Percentiles rank a stretch among this genome's conserved stretches.
These are phyloP conservation scores for Solanum piurae DNA, from an alignment of 257 asterid species.

Conservation along the genomic window DNA sequence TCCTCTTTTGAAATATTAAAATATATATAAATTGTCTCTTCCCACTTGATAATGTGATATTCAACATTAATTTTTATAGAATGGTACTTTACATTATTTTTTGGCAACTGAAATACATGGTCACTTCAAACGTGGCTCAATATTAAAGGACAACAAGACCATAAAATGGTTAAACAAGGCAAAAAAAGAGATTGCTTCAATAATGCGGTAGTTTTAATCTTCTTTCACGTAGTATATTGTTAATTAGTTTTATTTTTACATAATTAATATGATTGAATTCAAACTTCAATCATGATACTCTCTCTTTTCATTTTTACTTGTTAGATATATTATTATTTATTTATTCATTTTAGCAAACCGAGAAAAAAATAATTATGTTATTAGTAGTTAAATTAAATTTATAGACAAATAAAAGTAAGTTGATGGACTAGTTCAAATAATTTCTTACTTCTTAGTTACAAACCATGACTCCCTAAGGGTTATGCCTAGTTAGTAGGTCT, in stretches of 20 bases:
- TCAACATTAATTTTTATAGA: background rate
- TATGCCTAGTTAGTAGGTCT: constrained; percentile 12
- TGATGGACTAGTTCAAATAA: background rate
- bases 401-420: background rate
- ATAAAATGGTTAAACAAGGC: background rate
- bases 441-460: background rate
- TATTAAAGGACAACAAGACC: background rate
- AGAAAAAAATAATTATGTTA: background rate
- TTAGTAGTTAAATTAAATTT: background rate
- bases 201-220: background rate
- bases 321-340: background rate
- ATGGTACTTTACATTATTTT: background rate
- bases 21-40: background rate
- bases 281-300: background rate
- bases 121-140: background rate
- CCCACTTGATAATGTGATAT: background rate
- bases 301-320: background rate
- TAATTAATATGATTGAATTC: background rate
- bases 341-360: background rate
- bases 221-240: background rate
- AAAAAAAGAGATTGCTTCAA: background rate
- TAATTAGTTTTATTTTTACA: background rate
- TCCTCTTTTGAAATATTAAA: background rate
- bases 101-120: background rate
- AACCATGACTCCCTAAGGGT: background rate